Base-by-base conservation (phyloP, 805 yeast genomes). In the Candida easanensis region DNA sequence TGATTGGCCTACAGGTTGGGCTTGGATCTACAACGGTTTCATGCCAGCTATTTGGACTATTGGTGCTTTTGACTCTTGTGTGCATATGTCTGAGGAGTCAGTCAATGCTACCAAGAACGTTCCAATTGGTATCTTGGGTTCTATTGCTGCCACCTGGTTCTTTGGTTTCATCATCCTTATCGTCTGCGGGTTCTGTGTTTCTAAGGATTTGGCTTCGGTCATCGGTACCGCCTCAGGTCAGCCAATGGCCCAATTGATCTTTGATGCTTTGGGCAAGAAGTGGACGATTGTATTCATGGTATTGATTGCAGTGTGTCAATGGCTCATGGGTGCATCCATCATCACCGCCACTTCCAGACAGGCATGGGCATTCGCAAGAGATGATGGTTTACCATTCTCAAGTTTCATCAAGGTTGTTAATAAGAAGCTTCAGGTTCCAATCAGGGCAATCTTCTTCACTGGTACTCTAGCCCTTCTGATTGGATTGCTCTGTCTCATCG, bases 31-130 rank as follows among this genome's bases (percentile, higher is more conserved):
- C 52, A 64, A 61, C 41, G 68, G 75, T 11, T 75, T 80, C 72
- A 73, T 79, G 76, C 80, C 88, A 0, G 79, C 82, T 3, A 75
- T 82, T 48, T 84, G 91, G 90, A 81, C 88, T 16, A 80, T 83
- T 61, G 85, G 86, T 22, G 82, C 85, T 0, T 82, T 80, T 60
- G 89, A 83, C 58, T 76, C 84, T 5, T 78, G 83, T 54, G 77
- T 83, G 38, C 89, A 83, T 63, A 78, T 82, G 81, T 71, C 83
- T 14, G 90, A 83, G 61, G 89, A 83, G 58, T 82, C 84, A 21
- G 68, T 69, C 41, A 74, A 81, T 56, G 85, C 88, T 7, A 67
- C 79, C 4, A 68, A 68, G 36, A 77, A 84, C 8, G 82, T 81
- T 4, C 88, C 89, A 5, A 62, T 76, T 37, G 88, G 87, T 63